phyloP scores from a whole-genome alignment of 2,329 filamentous ascomycete species.

The Pseudogymnoascus sp. region DNA sequence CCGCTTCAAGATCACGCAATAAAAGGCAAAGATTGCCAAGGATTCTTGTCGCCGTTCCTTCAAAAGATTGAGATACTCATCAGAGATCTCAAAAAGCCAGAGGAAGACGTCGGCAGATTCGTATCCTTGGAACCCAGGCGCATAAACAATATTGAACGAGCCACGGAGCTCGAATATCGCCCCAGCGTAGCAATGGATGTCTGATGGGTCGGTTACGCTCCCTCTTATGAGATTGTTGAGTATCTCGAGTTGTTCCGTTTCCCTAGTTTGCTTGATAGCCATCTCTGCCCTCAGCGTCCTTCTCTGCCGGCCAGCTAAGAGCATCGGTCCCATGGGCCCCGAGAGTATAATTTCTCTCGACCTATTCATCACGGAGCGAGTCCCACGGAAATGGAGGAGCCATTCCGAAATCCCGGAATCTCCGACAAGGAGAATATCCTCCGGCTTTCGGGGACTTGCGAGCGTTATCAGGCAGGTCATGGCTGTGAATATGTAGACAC shows the following conservation, averaged over 20 bases:
- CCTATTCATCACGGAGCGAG: slow-evolving; percentile 30
- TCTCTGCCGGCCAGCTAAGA: slow-evolving; percentile 24
- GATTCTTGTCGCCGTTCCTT: slow-evolving; percentile 30
- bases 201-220: slow-evolving; percentile 19
- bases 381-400: slow-evolving; percentile 35
- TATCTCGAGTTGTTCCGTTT: slow-evolving; percentile 19
- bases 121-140: slow-evolving; percentile 18
- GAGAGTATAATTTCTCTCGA: slow-evolving; percentile 23
- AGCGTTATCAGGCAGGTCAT: slow-evolving; percentile 35
- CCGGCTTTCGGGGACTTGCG: slow-evolving; percentile 31
- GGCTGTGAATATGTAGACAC: slow-evolving; percentile 36
- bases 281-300: slow-evolving; percentile 15
- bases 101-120: slow-evolving; percentile 37
- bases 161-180: slow-evolving; percentile 33
- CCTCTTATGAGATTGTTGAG: slow-evolving; percentile 21
- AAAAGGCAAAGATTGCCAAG: slow-evolving; percentile 34
- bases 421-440: slow-evolving; percentile 34
- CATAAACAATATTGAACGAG: slow-evolving; percentile 27
- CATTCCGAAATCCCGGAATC: slow-evolving; percentile 34
- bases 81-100: slow-evolving; percentile 35
- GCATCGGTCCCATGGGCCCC: slow-evolving; percentile 27
- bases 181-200: slow-evolving; percentile 27
- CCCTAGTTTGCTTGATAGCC: slow-evolving; percentile 13
- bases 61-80: slow-evolving; percentile 35
- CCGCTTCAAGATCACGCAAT: slow-evolving; percentile 31